Evolutionary conservation across 331 rosid species (phyloP).

Genomic region (Spiraea crenata): DNA sequence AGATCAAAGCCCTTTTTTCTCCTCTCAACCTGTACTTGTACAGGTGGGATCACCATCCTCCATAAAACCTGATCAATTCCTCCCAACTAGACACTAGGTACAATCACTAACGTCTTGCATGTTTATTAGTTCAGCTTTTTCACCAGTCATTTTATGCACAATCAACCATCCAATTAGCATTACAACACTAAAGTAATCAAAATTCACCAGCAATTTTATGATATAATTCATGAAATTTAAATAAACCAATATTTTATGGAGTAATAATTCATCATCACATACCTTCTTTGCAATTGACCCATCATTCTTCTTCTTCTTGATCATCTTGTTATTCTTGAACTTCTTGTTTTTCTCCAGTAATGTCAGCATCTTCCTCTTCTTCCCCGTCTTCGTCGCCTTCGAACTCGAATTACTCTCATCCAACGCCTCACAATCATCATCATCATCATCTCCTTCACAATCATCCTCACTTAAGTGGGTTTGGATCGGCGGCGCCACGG

Average conservation of each 20-base stretch:
- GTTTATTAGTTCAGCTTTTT: slow-evolving; percentile 55
- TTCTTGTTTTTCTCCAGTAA: slow-evolving; percentile 16
- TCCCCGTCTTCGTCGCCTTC: not conserved
- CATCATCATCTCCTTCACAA: slow-evolving; percentile 9
- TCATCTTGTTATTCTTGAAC: slow-evolving; percentile 13
- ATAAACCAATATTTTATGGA: slow-evolving; percentile 34
- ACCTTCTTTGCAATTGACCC: slow-evolving; percentile 59
- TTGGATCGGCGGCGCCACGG: slow-evolving; percentile 73
- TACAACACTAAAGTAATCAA: slow-evolving; percentile 21
- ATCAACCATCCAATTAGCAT: slow-evolving; percentile 19
- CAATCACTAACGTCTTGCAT: slow-evolving; percentile 21
- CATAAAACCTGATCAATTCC: slow-evolving; percentile 33
- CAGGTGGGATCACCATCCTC: slow-evolving; percentile 58
- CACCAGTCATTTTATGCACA: slow-evolving; percentile 60
- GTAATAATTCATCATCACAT: slow-evolving; percentile 23
- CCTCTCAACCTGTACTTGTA: slow-evolving; percentile 42
- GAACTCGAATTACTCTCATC: slow-evolving; percentile 4
- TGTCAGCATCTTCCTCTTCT: slow-evolving; percentile 30
- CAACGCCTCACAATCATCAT: slow-evolving; percentile 21
- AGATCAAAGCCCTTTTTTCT: slow-evolving; percentile 41
- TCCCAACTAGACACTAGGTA: slow-evolving; percentile 32
- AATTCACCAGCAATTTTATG: slow-evolving; percentile 17
- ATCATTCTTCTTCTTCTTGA: slow-evolving; percentile 30
- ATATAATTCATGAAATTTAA: slow-evolving; percentile 14
- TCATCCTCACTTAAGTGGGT: slow-evolving; percentile 14